Conservation (phyloP, 202 grass and related monocot species). For the Panicum hallii region DNA sequence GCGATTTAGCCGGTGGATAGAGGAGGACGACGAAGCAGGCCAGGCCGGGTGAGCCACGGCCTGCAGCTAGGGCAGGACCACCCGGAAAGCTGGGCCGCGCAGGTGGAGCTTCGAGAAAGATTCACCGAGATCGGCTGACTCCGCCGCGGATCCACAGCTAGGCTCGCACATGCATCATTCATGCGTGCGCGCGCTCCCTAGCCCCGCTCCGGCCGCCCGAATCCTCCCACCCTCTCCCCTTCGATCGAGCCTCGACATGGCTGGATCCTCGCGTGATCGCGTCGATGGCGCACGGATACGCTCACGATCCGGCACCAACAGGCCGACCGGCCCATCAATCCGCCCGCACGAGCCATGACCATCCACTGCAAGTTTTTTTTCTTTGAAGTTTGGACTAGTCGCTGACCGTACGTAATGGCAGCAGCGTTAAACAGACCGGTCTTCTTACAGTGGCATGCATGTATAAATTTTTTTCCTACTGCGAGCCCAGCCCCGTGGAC, state of each 20-base stretch:
- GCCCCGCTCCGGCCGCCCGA: background rate
- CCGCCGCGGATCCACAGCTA: slow-evolving; percentile 51
- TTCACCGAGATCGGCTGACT: slow-evolving; percentile 61
- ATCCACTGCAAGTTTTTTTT: no score
- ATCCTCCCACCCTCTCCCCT: background rate
- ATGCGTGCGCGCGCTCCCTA: background rate
- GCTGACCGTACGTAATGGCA: no score
- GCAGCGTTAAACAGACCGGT: no score
- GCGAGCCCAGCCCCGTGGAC: background rate
- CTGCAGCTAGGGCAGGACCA: slow-evolving; percentile 19
- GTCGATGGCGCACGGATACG: slow-evolving; percentile 35
- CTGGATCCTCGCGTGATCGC: slow-evolving; percentile 9
- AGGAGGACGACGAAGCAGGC: no score
- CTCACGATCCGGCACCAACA: background rate
- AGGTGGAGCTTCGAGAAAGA: slow-evolving; percentile 56
- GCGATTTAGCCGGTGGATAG: no score
- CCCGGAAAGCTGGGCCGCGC: background rate
- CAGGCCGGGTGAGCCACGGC: background rate
- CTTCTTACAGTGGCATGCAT: no score
- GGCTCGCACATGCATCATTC: slow-evolving; percentile 15
- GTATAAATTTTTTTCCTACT: no score
- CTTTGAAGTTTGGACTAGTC: no score
- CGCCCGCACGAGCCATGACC: no score
- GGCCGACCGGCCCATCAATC: no score
- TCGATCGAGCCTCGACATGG: background rate